phyloP scores from a whole-genome alignment of 495 filamentous ascomycete genomes.

The Lasiosphaeria miniovina region DNA sequence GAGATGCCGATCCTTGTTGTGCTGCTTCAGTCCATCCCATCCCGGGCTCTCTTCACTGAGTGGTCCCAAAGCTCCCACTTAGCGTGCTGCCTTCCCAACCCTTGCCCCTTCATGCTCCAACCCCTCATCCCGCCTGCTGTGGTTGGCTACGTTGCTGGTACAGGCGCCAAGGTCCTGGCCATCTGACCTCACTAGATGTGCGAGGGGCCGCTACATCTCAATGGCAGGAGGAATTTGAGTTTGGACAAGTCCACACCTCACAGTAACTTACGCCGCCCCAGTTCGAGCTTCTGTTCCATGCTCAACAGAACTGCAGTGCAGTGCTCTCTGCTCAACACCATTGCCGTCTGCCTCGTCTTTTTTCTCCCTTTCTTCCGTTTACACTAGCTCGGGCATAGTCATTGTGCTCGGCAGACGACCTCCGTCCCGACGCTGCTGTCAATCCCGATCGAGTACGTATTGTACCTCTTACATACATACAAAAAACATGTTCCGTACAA shows the following conservation, averaged over 20 bases:
- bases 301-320: conserved; percentile 4
- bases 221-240: conserved; percentile 8
- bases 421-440: neutral
- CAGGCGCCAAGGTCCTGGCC: conserved; percentile 31
- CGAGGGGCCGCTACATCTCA: conserved; percentile 22
- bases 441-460: neutral
- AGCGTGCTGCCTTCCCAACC: conserved; percentile 16
- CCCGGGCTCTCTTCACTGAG: conserved; percentile 24
- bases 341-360: neutral
- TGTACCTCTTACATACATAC: neutral
- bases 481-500: neutral
- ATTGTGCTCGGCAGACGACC: neutral
- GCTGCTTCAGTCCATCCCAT: neutral
- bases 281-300: neutral
- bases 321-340: neutral
- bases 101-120: conserved; percentile 20
- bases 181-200: conserved; percentile 38
- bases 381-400: neutral
- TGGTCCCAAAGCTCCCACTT: conserved; percentile 29
- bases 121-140: conserved; percentile 29
- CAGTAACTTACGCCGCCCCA: neutral
- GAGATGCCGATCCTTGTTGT: neutral
- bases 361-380: conserved; percentile 3
- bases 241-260: neutral
- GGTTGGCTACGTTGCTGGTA: conserved; percentile 31